Evolutionary conservation across 805 yeast species (phyloP).

Genomic region (Nakazawaea anatomiae): DNA sequence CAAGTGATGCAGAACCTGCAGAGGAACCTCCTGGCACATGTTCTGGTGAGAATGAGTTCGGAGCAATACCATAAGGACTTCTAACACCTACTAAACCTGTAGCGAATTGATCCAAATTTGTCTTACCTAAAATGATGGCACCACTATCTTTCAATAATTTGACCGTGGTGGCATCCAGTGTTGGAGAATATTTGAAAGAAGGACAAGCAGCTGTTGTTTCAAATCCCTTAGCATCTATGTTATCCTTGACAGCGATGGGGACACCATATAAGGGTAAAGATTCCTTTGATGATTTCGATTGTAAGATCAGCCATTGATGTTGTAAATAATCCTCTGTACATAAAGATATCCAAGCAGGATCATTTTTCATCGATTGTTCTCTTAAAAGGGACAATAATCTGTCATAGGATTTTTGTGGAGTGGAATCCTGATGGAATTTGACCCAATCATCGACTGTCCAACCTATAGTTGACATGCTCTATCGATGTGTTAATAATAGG

Average conservation of each 20-base stretch:
- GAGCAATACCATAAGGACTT: conserved; percentile 90
- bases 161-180: conserved; percentile 72
- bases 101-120: conserved; percentile 95
- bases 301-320: conserved; percentile 77
- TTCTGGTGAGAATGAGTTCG: conserved; percentile 65
- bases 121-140: conserved; percentile 89
- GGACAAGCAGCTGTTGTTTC: conserved; percentile 97
- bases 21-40: conserved; percentile 95
- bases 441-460: conserved; percentile 85
- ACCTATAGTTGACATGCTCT: conserved; percentile 36
- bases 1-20: conserved; percentile 92
- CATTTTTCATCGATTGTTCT: conserved; percentile 45
- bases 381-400: conserved; percentile 38
- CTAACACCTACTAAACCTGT: conserved; percentile 95
- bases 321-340: conserved; percentile 54
- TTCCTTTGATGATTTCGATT: conserved; percentile 50
- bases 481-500: background rate
- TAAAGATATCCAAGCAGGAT: conserved; percentile 91
- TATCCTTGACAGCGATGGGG: conserved; percentile 92
- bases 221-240: conserved; percentile 80
- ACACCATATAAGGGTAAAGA: conserved; percentile 79
- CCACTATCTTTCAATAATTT: conserved; percentile 75
- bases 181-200: conserved; percentile 63
- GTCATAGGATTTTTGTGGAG: conserved; percentile 55
- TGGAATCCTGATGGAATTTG: conserved; percentile 53